phyloP scores from a whole-genome alignment of 2,329 filamentous ascomycete genomes.

The Fusarium setosum region DNA sequence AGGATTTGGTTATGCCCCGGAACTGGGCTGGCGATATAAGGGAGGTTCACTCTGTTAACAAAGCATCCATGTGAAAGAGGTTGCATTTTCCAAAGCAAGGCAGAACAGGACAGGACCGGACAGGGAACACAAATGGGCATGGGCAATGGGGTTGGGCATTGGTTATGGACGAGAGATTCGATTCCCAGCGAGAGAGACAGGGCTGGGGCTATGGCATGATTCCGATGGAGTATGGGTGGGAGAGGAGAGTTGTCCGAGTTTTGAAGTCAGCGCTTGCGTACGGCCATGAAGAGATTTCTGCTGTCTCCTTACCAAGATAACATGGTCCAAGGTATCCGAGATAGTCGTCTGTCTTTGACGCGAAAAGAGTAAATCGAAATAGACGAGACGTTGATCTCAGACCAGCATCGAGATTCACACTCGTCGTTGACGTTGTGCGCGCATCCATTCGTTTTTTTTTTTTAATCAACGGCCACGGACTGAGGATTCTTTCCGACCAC shows the following conservation, averaged over 20 bases:
- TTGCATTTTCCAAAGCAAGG: conserved; percentile 31
- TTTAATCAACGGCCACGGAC: no score
- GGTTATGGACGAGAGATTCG: conserved; percentile 2
- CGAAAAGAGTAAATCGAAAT: conserved; percentile 15
- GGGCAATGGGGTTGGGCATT: conserved; percentile 28
- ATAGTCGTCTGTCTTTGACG: conserved; percentile 13
- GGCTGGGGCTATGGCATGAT: background rate
- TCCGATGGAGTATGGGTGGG: background rate
- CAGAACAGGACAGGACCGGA: conserved; percentile 25
- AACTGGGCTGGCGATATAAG: conserved; percentile 14
- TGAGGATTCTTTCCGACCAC: no score
- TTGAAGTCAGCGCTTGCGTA: background rate
- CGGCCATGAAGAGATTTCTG: background rate
- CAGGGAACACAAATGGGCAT: conserved; percentile 23
- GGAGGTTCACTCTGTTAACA: conserved; percentile 26
- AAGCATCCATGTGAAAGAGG: conserved; percentile 14
- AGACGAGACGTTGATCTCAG: conserved; percentile 24
- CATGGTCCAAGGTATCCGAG: background rate
- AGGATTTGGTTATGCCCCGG: conserved; percentile 21
- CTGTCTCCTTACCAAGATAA: background rate
- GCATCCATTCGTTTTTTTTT: background rate
- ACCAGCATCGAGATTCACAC: background rate
- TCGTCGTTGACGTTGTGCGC: background rate
- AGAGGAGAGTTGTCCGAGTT: background rate
- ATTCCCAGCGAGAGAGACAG: background rate